These are phyloP conservation scores for Lipomyces yamanashiensis DNA, from an alignment of 805 yeast genomes.

Conservation along the genomic window DNA sequence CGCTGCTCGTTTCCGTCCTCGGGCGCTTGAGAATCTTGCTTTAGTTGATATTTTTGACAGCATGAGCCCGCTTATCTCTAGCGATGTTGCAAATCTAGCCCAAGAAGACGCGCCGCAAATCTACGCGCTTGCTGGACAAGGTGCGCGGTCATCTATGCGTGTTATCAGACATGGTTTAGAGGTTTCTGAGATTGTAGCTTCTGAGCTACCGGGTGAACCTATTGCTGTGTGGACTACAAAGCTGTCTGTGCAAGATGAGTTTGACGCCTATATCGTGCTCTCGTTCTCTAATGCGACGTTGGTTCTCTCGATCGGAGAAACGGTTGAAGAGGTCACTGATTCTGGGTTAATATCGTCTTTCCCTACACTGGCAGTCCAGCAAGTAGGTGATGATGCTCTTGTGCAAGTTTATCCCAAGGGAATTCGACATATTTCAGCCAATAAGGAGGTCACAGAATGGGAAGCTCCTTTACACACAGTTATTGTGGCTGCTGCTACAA, in stretches of 20 bases:
- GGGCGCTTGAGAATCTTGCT: conserved; percentile 58
- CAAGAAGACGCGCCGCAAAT: conserved; percentile 50
- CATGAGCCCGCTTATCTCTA: conserved; percentile 58
- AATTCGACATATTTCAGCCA: conserved; percentile 58
- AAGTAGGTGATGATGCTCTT: conserved; percentile 64
- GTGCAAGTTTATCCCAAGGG: conserved; percentile 78
- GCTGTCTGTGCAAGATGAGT: conserved; percentile 50
- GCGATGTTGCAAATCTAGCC: conserved; percentile 45
- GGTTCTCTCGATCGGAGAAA: conserved; percentile 77
- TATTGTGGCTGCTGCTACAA: conserved; percentile 63
- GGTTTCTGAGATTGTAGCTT: conserved; percentile 66
- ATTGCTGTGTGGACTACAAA: conserved; percentile 68
- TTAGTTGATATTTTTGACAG: conserved; percentile 57
- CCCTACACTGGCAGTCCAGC: conserved; percentile 69
- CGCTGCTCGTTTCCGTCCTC: conserved; percentile 38
- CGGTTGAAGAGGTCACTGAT: conserved; percentile 72
- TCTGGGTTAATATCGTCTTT: conserved; percentile 63
- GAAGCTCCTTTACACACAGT: conserved; percentile 76
- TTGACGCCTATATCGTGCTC: conserved; percentile 68
- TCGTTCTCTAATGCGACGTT: conserved; percentile 70
- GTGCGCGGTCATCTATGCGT: conserved; percentile 53
- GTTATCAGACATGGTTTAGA: conserved; percentile 62
- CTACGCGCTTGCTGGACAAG: conserved; percentile 51
- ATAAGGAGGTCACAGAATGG: conserved; percentile 65
- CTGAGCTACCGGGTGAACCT: conserved; percentile 74